Percentiles rank a stretch among this genome's conserved stretches.
Evolutionary conservation across 2,329 filamentous ascomycete species (phyloP).

Genomic region (Apiospora rasikravindrae): DNA sequence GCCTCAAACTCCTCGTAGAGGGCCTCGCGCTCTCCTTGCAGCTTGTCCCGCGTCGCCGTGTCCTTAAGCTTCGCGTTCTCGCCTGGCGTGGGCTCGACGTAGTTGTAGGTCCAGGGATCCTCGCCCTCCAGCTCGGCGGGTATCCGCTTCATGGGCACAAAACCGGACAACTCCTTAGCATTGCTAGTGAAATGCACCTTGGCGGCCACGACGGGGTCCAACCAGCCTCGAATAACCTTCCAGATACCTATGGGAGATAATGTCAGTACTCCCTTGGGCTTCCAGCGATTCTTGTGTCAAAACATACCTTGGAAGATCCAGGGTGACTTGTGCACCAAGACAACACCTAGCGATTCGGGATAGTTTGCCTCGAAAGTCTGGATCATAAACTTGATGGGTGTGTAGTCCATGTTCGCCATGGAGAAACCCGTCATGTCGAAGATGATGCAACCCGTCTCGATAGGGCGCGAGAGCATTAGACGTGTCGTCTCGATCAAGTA

Average conservation of each 20-base stretch:
- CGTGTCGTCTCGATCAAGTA: constrained; percentile 95
- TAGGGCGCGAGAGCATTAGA: constrained; percentile 76
- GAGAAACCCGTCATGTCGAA: constrained; percentile 97
- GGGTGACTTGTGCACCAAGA: constrained; percentile 93
- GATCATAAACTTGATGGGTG: constrained; percentile 98
- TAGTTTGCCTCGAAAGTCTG: constrained; percentile 99
- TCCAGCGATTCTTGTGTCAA: constrained; percentile 44
- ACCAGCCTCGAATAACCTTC: constrained; percentile 94
- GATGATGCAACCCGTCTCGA: constrained; percentile 91
- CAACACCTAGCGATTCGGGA: constrained; percentile 86
- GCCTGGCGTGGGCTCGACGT: constrained; percentile 73
- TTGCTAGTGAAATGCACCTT: constrained; percentile 95
- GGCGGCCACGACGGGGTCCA: constrained; percentile 92
- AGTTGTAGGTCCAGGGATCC: constrained; percentile 84
- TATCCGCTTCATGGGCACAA: constrained; percentile 73
- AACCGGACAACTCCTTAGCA: constrained; percentile 76
- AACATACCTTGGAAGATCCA: constrained; percentile 90
- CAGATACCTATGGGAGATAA: constrained; percentile 72
- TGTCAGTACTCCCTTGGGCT: constrained; percentile 34
- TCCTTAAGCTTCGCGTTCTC: constrained; percentile 82
- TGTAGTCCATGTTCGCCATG: constrained; percentile 97
- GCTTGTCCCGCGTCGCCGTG: constrained; percentile 62
- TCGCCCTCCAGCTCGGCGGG: constrained; percentile 84
- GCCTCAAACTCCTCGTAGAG: constrained; percentile 78
- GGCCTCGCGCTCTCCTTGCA: constrained; percentile 67